These are phyloP conservation scores for Crepidotus sp. DNA, from an alignment of 1,284 basidiomycete species.

Conservation along the genomic window DNA sequence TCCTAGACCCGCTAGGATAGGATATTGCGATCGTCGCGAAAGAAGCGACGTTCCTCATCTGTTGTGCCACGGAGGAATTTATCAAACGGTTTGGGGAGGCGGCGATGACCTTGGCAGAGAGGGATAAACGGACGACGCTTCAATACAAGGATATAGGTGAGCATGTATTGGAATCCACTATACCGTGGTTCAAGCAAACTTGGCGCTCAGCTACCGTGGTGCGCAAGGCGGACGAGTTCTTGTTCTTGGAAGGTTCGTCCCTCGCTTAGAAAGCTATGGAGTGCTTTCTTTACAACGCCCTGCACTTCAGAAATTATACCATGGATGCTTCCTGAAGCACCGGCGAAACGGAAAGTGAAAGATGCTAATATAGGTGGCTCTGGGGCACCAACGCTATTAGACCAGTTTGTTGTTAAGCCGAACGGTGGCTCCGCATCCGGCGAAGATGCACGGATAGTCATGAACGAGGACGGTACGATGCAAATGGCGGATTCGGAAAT, in stretches of 20 bases:
- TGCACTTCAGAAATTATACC: conserved; percentile 44
- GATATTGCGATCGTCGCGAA: conserved; percentile 65
- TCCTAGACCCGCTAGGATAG: conserved; percentile 26
- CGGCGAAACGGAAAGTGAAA: conserved; percentile 35
- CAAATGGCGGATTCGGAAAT: conserved; percentile 21
- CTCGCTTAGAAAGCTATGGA: background rate
- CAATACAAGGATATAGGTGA: conserved; percentile 65
- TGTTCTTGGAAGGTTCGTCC: conserved; percentile 52
- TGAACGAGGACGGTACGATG: conserved; percentile 37
- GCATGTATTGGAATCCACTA: conserved; percentile 18
- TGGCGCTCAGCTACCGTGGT: conserved; percentile 45
- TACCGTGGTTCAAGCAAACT: background rate
- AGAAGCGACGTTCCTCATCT: conserved; percentile 66
- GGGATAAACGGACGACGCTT: conserved; percentile 57
- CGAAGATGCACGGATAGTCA: conserved; percentile 25
- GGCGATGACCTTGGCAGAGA: conserved; percentile 48
- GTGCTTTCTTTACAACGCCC: background rate
- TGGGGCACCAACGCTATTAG: conserved; percentile 32
- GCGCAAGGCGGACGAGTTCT: conserved; percentile 59
- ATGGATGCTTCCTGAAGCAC: conserved; percentile 35
- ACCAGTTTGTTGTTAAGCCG: conserved; percentile 32
- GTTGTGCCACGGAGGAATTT: conserved; percentile 72
- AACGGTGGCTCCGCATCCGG: conserved; percentile 19
- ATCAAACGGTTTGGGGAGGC: conserved; percentile 57
- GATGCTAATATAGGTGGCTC: conserved; percentile 20